Conservation (phyloP, 2,329 filamentous ascomycete genomes). For the Neodidymelliopsis sp. region DNA sequence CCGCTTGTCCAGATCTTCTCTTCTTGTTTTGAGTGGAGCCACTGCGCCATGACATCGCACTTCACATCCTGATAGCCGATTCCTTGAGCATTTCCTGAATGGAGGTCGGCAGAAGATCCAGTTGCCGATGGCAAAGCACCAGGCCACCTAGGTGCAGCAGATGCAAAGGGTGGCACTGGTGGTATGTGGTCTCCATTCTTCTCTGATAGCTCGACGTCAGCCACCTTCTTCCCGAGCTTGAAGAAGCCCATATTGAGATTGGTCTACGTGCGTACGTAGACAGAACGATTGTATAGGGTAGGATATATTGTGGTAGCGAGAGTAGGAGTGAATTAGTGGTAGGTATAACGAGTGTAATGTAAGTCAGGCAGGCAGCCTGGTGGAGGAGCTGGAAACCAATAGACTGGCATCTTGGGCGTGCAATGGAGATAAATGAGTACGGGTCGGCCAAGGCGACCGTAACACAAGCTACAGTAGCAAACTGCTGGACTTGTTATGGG, state of each 20-base stretch:
- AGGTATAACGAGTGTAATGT: slow-evolving; percentile 3
- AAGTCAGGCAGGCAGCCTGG: slow-evolving; percentile 8
- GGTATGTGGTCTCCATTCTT: slow-evolving; percentile 3
- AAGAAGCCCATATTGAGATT: slow-evolving; percentile 20
- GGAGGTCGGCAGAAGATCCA: slow-evolving; percentile 10
- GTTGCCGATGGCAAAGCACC: slow-evolving; percentile 5
- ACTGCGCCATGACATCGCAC: slow-evolving; percentile 69
- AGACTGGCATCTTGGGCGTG: background rate
- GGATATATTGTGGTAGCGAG: slow-evolving; percentile 2
- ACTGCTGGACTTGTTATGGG: slow-evolving; percentile 10
- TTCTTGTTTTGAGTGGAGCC: slow-evolving; percentile 68
- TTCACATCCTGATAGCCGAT: slow-evolving; percentile 53
- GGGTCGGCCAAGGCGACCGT: slow-evolving; percentile 1
- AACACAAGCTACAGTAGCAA: slow-evolving; percentile 11
- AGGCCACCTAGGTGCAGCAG: slow-evolving; percentile 12
- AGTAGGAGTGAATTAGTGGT: background rate
- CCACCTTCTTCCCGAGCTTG: slow-evolving; percentile 17
- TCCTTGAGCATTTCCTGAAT: background rate
- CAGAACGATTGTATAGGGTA: background rate
- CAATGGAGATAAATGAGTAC: slow-evolving; percentile 9
- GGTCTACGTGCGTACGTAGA: no score
- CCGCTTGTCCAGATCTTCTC: slow-evolving; percentile 61
- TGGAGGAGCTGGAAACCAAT: slow-evolving; percentile 4
- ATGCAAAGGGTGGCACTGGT: background rate
- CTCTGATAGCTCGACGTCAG: slow-evolving; percentile 16